Base-by-base conservation (phyloP, 768 basidiomycete genomes). In the Kwoniella dendrophila region DNA sequence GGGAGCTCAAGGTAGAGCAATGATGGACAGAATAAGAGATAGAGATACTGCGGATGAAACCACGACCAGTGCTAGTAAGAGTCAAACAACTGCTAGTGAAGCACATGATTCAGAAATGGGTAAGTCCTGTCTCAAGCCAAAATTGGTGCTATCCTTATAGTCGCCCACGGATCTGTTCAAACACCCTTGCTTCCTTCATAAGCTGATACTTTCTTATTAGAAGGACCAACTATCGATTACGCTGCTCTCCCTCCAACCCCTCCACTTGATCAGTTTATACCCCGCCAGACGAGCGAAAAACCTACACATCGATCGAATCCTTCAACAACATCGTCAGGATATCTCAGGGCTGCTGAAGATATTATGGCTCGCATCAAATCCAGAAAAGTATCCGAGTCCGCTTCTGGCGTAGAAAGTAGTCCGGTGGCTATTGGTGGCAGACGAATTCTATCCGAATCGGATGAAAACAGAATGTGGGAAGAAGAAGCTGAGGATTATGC, bases 321-420 rank as follows among this genome's bases (percentile, higher is more conserved):
- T 7, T 72, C 71, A 10, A 76, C 75, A 2, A 64, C 73, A 0
- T 76, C 69, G 4, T 75, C 72, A 3, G 72, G 70, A n/a, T 90
- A 90, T 75, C 85, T 90, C 41, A 82, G 86, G 68, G 86, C 90
- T 68, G 92, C 90, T 12, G 88, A 86, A 8, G 86, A 83, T 26
- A 79, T 94, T 47, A 92, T 94, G 89, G 88, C 88, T 26, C 89
- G 90, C 67, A 91, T 93, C 66, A 88, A 88, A 78, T 56, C 58
- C 32, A 62, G 74, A 22, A 63, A 49, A n/a, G 70, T 75, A 0
- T 75, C 74, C 6, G 73, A 75, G 34, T 65, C 59, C 7, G 68
- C 66, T 45, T 72, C 71, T 29, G 67, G 64, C 4, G 47, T 66
- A 14, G 67, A 68, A n/a, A 64, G 50, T 59, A 72, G 60, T 64